phyloP scores from a whole-genome alignment of 2,329 filamentous ascomycete species.

The Bimuria novae-zelandiae region DNA sequence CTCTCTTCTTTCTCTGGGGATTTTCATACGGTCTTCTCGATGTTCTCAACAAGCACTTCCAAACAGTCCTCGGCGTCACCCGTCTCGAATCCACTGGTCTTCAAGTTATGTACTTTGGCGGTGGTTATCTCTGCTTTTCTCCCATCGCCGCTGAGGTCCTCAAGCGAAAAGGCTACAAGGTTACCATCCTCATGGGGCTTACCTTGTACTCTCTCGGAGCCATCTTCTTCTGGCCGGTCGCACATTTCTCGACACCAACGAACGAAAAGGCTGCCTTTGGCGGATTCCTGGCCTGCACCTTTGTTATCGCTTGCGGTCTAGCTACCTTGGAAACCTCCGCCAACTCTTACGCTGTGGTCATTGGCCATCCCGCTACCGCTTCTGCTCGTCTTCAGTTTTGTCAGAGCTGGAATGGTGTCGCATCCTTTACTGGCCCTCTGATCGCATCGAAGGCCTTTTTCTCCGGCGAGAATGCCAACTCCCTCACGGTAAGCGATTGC shows the following conservation, averaged over 20 bases:
- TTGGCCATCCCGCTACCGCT: slow-evolving; percentile 60
- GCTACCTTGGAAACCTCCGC: slow-evolving; percentile 61
- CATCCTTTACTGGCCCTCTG: slow-evolving; percentile 59
- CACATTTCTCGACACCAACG: slow-evolving; percentile 42
- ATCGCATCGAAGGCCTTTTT: slow-evolving; percentile 61
- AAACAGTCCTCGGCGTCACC: slow-evolving; percentile 63
- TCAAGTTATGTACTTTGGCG: slow-evolving; percentile 70
- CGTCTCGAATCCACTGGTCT: slow-evolving; percentile 65
- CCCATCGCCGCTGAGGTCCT: slow-evolving; percentile 63
- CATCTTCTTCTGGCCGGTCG: slow-evolving; percentile 60
- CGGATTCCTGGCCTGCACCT: slow-evolving; percentile 61
- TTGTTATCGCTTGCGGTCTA: slow-evolving; percentile 61
- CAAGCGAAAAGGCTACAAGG: slow-evolving; percentile 61
- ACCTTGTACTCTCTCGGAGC: slow-evolving; percentile 49
- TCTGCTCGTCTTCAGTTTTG: slow-evolving; percentile 63
- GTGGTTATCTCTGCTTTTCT: slow-evolving; percentile 69
- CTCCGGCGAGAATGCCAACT: slow-evolving; percentile 47
- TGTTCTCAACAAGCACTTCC: slow-evolving; percentile 72
- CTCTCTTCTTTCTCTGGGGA: slow-evolving; percentile 84
- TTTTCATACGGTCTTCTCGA: slow-evolving; percentile 84
- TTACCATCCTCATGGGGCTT: slow-evolving; percentile 48
- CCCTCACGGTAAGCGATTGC: background rate
- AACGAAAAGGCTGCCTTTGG: slow-evolving; percentile 61
- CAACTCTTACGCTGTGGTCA: slow-evolving; percentile 62
- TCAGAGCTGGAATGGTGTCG: slow-evolving; percentile 62